Conservation (phyloP, 2,329 filamentous ascomycete species). For the Cucurbitaria berberidis region DNA sequence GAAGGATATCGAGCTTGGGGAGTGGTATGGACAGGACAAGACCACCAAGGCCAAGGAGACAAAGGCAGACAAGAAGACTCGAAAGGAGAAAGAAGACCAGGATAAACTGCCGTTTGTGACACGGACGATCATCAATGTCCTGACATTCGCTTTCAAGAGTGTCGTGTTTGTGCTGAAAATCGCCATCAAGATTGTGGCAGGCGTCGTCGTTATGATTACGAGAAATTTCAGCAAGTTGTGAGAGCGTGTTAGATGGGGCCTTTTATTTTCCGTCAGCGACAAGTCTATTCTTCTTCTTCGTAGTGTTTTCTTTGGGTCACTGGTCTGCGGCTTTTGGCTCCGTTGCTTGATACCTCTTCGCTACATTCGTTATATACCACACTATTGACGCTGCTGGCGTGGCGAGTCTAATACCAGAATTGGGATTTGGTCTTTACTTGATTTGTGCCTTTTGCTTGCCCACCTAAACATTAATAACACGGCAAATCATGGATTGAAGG, state of each 20-base stretch:
- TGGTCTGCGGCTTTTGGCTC: background rate
- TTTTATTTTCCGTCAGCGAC: too few species aligned
- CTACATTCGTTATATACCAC: background rate
- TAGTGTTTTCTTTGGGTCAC: background rate
- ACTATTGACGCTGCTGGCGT: background rate
- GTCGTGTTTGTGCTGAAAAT: constrained; percentile 52
- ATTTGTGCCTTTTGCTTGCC: background rate
- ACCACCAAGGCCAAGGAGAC: constrained; percentile 11
- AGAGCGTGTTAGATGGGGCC: constrained; percentile 5
- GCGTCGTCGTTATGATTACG: constrained; percentile 48
- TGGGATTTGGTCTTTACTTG: background rate
- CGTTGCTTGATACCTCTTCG: constrained; percentile 1
- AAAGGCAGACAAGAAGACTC: constrained; percentile 34
- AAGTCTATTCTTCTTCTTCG: background rate
- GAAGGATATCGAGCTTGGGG: constrained; percentile 47
- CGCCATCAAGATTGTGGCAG: constrained; percentile 50
- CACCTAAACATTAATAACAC: background rate
- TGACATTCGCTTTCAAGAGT: constrained; percentile 52
- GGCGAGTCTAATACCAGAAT: background rate
- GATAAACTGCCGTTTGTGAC: constrained; percentile 49
- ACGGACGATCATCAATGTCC: constrained; percentile 47
- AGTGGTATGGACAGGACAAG: constrained; percentile 46
- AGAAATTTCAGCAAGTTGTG: constrained; percentile 45
- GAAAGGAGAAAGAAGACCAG: constrained; percentile 39
- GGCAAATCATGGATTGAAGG: background rate